A percentile compares a stretch with the other conserved stretches of the same genome.
phyloP scores from a whole-genome alignment of 257 asterid species.

The Gentiana dahurica region DNA sequence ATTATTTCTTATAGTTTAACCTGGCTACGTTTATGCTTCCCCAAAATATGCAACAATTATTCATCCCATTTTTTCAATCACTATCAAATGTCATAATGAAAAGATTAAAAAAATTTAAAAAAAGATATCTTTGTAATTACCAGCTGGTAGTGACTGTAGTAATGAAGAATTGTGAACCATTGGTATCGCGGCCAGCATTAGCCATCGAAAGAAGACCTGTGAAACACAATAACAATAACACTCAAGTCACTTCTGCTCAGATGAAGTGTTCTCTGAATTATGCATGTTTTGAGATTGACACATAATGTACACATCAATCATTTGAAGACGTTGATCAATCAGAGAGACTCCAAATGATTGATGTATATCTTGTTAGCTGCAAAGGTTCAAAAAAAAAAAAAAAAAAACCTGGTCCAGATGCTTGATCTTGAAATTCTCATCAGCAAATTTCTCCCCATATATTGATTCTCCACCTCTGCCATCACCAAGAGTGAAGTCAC shows the following conservation, averaged over 20 bases:
- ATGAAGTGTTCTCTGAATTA: neutral
- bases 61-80: too few relatives aligned
- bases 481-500: conserved; percentile 85
- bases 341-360: too few relatives aligned
- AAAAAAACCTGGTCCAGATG: conserved; percentile 83
- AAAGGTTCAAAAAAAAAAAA: neutral
- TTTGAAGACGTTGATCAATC: too few relatives aligned
- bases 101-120: neutral
- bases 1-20: too few relatives aligned
- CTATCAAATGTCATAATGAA: too few relatives aligned
- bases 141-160: conserved; percentile 99
- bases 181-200: conserved; percentile 78
- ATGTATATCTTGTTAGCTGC: too few relatives aligned
- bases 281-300: neutral
- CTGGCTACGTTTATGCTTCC: too few relatives aligned
- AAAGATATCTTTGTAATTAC: conserved; percentile 16
- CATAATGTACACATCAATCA: too few relatives aligned
- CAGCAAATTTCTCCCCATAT: conserved; percentile 80
- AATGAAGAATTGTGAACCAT: conserved; percentile 95
- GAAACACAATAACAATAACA: neutral
- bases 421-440: conserved; percentile 73
- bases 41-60: too few relatives aligned
- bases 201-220: conserved; percentile 88
- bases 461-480: conserved; percentile 97
- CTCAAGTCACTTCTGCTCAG: neutral